A percentile compares a stretch with the other conserved stretches of the same genome.
Conservation (phyloP, 2,329 filamentous ascomycete genomes). For the Pseudogymnoascus sp. region DNA sequence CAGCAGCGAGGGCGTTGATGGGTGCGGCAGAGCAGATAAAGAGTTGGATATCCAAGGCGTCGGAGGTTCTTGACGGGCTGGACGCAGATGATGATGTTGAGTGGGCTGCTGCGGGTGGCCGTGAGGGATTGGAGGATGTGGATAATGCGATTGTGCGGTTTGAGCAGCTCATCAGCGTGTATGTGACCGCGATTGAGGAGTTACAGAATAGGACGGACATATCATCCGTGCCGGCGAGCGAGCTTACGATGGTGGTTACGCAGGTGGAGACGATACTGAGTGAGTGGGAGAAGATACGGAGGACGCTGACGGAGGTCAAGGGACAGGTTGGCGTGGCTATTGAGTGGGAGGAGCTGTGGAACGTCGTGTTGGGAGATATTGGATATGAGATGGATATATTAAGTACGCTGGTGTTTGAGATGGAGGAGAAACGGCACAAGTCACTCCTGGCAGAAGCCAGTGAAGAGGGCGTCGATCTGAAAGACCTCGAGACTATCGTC, state of each 20-base stretch:
- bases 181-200: conserved; percentile 88
- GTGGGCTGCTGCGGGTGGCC: conserved; percentile 91
- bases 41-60: conserved; percentile 88
- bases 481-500: conserved; percentile 85
- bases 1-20: conserved; percentile 75
- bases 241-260: conserved; percentile 65
- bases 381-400: conserved; percentile 79
- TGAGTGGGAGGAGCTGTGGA: conserved; percentile 99
- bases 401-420: conserved; percentile 80
- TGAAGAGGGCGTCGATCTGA: conserved; percentile 68
- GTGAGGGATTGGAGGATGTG: conserved; percentile 66
- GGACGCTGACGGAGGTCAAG: conserved; percentile 70
- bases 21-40: conserved; percentile 87
- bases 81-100: conserved; percentile 92
- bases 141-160: conserved; percentile 73
- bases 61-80: conserved; percentile 77
- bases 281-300: conserved; percentile 78
- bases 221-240: conserved; percentile 56
- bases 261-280: conserved; percentile 84
- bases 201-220: conserved; percentile 77
- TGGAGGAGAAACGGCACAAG: conserved; percentile 91
- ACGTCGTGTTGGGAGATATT: conserved; percentile 85
- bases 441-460: conserved; percentile 55
- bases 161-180: conserved; percentile 83
- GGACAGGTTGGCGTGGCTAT: conserved; percentile 91